Evolutionary conservation across 1,139 yeast species (phyloP), one percentile per base, ranked within the genome.

Genomic region (Candida pseudoviswanathii): DNA sequence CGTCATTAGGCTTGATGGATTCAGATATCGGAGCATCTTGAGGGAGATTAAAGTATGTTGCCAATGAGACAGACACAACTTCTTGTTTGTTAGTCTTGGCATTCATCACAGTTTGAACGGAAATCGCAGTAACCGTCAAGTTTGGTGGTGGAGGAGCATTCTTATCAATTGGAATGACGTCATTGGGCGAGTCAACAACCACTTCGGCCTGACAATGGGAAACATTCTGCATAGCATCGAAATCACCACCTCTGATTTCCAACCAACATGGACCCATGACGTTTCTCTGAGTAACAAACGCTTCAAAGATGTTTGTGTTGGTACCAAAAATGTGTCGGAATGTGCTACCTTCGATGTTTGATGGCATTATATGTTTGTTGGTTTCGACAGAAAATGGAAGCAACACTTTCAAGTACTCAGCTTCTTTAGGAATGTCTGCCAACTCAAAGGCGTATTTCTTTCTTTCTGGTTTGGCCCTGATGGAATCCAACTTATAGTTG

Each of bases 211-310:
- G 82, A 69, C 96, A 89, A 74, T 92, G 96, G 0, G 97, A 85
- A 1, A 89, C 78, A 59, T 86, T 86, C 51, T 74, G 79, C 51
- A 86, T 71, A 1, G 83, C 66, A 22, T 68, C 65, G 57, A 89
- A 87, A 56, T 86, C 82, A 42, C 86, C 86, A 44, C 80, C 76
- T 40, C 77, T 73, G 45, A 95, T 75, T 48, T 86, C 86, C 47
- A 94, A 73, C 99, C 99, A 94, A 64, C 99, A 91, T 1, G 99
- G 99, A 4, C 99, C 99, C 97, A 91, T 91, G 40, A 94, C 78
- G 56, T 86, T 85, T 58, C 89, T 80, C 64, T 87, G 89, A 30
- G 91, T 64, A 9, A 90, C 96, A 68, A 94, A 90, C 10, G 90
- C 80, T 69, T 94, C 99, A 67, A 94, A 91, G 38, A 89, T 75